Evolutionary conservation across 805 yeast genomes (phyloP).

Genomic region (Candida loeiensis): DNA sequence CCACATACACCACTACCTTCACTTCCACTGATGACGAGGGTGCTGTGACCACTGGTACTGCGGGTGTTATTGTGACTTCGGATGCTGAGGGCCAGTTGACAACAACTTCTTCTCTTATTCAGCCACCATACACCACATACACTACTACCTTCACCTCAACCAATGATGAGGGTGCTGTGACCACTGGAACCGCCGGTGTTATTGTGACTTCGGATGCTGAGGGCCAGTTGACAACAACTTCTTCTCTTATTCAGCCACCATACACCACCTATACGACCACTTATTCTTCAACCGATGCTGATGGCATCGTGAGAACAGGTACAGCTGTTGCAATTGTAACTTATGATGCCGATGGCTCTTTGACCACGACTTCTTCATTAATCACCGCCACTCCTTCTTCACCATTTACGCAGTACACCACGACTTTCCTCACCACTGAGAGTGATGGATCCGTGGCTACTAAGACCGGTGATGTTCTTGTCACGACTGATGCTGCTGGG

Average conservation of each 20-base stretch:
- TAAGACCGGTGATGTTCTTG: slow-evolving; percentile 11
- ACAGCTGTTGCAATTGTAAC: slow-evolving; percentile 18
- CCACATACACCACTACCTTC: slow-evolving; percentile 18
- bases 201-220: slow-evolving; percentile 19
- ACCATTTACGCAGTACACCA: slow-evolving; percentile 10
- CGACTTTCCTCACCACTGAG: slow-evolving; percentile 14
- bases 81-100: slow-evolving; percentile 13
- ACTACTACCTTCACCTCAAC: slow-evolving; percentile 18
- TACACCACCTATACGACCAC: slow-evolving; percentile 18
- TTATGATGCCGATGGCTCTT: slow-evolving; percentile 16
- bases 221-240: background rate
- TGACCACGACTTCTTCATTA: background rate
- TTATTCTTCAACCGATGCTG: slow-evolving; percentile 13
- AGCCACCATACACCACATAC: slow-evolving; percentile 10
- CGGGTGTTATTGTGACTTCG: slow-evolving; percentile 18
- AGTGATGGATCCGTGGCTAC: slow-evolving; percentile 15
- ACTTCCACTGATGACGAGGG: slow-evolving; percentile 15
- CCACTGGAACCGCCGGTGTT: slow-evolving; percentile 18
- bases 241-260: background rate
- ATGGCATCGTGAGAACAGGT: slow-evolving; percentile 15
- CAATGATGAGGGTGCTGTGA: slow-evolving; percentile 12
- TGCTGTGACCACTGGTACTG: slow-evolving; percentile 14
- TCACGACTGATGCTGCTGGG: slow-evolving; percentile 17
- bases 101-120: background rate
- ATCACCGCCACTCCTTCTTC: background rate